Percentiles rank a stretch among this genome's conserved stretches.
phyloP scores from a whole-genome alignment of 2,329 filamentous ascomycete species.

The Alternaria gansuensis region DNA sequence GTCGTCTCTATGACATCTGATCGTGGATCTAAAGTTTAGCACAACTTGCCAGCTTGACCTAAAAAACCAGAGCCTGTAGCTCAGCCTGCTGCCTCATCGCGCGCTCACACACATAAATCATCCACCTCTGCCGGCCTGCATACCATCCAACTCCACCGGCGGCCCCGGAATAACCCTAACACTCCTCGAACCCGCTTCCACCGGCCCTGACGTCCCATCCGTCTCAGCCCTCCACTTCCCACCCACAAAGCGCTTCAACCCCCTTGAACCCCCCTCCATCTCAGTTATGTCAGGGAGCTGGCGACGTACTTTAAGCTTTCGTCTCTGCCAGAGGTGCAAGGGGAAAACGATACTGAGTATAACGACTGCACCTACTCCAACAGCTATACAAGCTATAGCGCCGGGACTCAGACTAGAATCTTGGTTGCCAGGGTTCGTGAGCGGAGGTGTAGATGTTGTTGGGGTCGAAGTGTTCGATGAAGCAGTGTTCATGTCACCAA shows the following conservation, averaged over 20 bases:
- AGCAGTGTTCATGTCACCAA: neutral
- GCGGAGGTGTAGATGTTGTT: too few relatives aligned
- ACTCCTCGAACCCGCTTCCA: neutral
- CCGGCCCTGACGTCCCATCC: neutral
- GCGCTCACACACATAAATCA: neutral
- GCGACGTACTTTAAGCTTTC: neutral
- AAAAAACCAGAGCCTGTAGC: too few relatives aligned
- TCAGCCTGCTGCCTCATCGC: neutral
- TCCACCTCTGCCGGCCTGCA: neutral
- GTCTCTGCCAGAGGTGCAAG: neutral
- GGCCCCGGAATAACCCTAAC: neutral
- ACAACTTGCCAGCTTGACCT: too few relatives aligned
- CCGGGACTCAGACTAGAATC: neutral
- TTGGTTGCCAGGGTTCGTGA: too few relatives aligned
- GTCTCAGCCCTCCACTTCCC: constrained; percentile 2
- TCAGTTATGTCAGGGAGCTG: neutral
- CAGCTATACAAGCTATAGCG: neutral
- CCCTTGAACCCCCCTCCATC: neutral
- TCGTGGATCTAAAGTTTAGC: too few relatives aligned
- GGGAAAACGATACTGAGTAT: neutral
- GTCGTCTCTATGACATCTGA: too few relatives aligned
- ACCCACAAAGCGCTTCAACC: neutral
- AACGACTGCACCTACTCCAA: neutral
- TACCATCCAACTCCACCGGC: neutral
- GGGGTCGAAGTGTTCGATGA: too few relatives aligned